A percentile compares a stretch with the other conserved stretches of the same genome.
phyloP scores from a whole-genome alignment of 1,284 basidiomycete species.

The Exobasidium cylindrosporum region DNA sequence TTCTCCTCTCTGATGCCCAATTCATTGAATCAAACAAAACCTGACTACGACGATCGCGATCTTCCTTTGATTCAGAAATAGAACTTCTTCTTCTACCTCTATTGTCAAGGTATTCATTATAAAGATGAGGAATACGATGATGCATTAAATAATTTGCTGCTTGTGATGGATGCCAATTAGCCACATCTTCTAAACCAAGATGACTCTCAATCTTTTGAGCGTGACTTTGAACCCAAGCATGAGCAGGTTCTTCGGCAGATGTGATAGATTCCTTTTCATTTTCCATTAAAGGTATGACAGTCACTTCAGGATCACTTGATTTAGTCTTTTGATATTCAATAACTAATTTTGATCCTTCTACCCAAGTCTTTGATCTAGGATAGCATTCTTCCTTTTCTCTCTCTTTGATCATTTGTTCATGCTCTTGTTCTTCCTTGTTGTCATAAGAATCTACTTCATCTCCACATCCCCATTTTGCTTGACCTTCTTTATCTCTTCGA shows the following conservation, averaged over 20 bases:
- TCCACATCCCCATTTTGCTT: background rate
- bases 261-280: conserved; percentile 31
- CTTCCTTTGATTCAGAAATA: conserved; percentile 25
- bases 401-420: background rate
- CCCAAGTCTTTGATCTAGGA: conserved; percentile 44
- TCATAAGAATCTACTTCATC: background rate
- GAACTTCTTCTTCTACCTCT: background rate
- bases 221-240: conserved; percentile 37
- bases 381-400: conserved; percentile 23
- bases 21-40: conserved; percentile 35
- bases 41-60: conserved; percentile 25
- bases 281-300: conserved; percentile 41
- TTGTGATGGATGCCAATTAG: conserved; percentile 28
- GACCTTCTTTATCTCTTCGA: conserved; percentile 6
- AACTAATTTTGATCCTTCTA: conserved; percentile 48
- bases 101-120: conserved; percentile 19
- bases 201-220: conserved; percentile 31
- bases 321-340: conserved; percentile 42
- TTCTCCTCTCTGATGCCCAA: conserved; percentile 21
- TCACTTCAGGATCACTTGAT: conserved; percentile 38
- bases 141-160: conserved; percentile 29
- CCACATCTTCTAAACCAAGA: conserved; percentile 28
- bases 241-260: conserved; percentile 31
- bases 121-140: conserved; percentile 27
- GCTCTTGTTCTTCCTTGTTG: conserved; percentile 11